phyloP scores from a whole-genome alignment of 2,329 filamentous ascomycete genomes.

The Fusarium aywerte region DNA sequence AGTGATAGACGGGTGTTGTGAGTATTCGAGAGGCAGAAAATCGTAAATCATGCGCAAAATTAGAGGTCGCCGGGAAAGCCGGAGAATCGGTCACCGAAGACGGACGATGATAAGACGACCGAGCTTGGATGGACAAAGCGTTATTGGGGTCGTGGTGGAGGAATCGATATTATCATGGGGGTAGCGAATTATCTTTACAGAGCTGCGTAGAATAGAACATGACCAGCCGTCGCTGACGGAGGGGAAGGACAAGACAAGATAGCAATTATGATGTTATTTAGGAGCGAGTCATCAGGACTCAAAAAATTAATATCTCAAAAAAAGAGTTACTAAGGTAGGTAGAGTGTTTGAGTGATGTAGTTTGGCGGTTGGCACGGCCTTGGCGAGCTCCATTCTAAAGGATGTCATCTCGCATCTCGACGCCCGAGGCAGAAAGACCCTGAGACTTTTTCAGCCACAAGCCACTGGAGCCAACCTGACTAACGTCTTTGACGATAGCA shows the following conservation, averaged over 20 bases:
- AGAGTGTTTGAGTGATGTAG: constrained; percentile 25
- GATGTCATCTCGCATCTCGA: constrained; percentile 46
- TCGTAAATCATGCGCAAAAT: constrained; percentile 8
- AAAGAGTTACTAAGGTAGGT: constrained; percentile 10
- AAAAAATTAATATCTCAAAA: constrained; percentile 24
- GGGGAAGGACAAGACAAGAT: neutral
- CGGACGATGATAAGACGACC: constrained; percentile 21
- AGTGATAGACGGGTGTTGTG: constrained; percentile 29
- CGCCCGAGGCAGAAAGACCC: constrained; percentile 12
- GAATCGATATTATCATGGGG: constrained; percentile 41
- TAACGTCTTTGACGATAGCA: neutral
- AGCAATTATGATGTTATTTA: neutral
- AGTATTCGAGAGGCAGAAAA: constrained; percentile 22
- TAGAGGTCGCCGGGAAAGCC: constrained; percentile 5
- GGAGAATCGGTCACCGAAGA: constrained; percentile 21
- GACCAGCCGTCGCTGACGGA: constrained; percentile 38
- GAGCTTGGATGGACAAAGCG: constrained; percentile 28
- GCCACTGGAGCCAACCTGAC: constrained; percentile 2
- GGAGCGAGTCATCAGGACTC: neutral
- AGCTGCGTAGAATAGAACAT: constrained; percentile 37
- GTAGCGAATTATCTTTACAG: constrained; percentile 38
- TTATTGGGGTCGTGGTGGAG: constrained; percentile 25
- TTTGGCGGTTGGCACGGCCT: constrained; percentile 39
- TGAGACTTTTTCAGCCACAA: constrained; percentile 7
- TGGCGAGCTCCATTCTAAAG: constrained; percentile 29